Evolutionary conservation across 306 rosid species (phyloP), one percentile per base, ranked within the genome.

Genomic region (Cucurbita argyrosperma): DNA sequence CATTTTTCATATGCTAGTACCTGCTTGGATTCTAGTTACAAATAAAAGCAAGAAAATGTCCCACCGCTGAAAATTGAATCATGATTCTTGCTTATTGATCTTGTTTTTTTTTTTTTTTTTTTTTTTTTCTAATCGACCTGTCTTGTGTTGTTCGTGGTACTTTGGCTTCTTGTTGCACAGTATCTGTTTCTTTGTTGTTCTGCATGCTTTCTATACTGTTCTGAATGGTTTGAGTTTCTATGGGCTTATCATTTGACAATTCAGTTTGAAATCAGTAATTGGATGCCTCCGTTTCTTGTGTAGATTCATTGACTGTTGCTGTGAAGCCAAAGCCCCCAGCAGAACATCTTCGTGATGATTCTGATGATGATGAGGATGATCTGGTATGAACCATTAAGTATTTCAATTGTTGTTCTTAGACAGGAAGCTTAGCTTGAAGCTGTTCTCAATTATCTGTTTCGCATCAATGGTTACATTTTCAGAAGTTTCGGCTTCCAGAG

Each of bases 291-390:
- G 47, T 79, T 71, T 65, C 16, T 76, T 78, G 78, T 79, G 65
- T 65, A 94, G 97, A 94, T 85, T 80, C 90, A 67, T 77, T 90
- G 69, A 86, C 88, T 74, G 94, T 91, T 83, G 97, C 92, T 77
- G 95, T 94, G 72, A 94, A 89, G 83, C 99, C 99, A 67, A 94
- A 84, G 86, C 90, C 95, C 45, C 97, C 99, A 4, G 85, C 82
- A 40, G 84, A 79, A 76, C 81, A 50, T 72, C 74, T 71, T 71
- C 85, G 76, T 59, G 85, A 85, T 64, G 90, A 82, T 79, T 77
- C 79, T 74, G 96, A 91, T 21, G 88, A 87, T 54, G 92, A 90
- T 0, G 92, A 92, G 37, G 96, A 89, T 18, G 97, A 94, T 81
- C 81, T 94, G 96, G 99, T 94, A 89, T 71, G 53, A 50, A 57